Evolutionary conservation across 2,329 filamentous ascomycete species (phyloP), one percentile per base, ranked within the genome.

Genomic region (Curvularia sp.): DNA sequence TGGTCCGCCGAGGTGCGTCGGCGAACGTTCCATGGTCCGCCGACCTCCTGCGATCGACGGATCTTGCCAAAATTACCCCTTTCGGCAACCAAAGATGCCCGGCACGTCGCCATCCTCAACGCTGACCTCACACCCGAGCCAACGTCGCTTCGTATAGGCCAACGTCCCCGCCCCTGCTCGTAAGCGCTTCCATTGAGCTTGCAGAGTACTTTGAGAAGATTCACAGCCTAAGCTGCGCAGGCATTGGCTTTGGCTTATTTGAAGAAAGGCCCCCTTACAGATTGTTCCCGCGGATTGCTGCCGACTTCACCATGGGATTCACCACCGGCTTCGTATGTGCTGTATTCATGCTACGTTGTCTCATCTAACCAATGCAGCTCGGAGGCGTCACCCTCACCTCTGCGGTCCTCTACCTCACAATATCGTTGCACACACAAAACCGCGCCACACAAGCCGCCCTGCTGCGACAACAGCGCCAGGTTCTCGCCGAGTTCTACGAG

Each of bases 371-470:
- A 28, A 8, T 20, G 15, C 64, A 83, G 82, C 75, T 84, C 58
- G 79, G 81, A 68, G 82, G 82, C 72, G 74, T 83, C 60, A 83
- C 82, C 58, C 77, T 84, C 54, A 83, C 82, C 50, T 78, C 81
- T 10, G 75, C 80, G 48, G 62, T 75, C 50, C 73, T 78, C 58
- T 78, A 78, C 58, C 74, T 78, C 53, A 73, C 75, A 44, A 62
- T 77, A 49, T 68, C 75, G 33, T 67, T 82, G 33, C 82, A 84
- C 75, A 75, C 77, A n/a, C 75, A 75, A 55, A 83, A 81, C 67
- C 79, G 82, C 61, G 61, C 75, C 48, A 72, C 78, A 61, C 82
- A 83, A 74, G 72, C 80, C 49, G 67, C 77, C 8, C 75, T 81
- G 9, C 75, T 83, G 4, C 79, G 77, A 58, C 81, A 83, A 65